Base-by-base conservation (phyloP, 75 land plant species). In the Larix kaempferi region DNA sequence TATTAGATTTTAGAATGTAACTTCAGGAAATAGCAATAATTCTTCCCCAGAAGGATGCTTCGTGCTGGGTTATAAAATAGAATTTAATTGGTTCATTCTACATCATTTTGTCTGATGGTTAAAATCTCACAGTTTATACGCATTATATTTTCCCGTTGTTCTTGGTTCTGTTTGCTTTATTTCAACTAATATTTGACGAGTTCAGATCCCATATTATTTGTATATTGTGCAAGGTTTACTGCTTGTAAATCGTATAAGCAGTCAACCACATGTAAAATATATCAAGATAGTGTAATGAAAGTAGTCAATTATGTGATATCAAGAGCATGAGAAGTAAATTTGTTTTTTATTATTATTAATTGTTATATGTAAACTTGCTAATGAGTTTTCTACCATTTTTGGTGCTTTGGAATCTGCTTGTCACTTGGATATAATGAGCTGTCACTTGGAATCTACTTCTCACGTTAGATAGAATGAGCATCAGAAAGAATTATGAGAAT, bases 1-100 rank as follows among this genome's bases (percentile, higher is more conserved):
- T 96, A 21, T 78, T 96, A 73, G 95, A 96, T 78, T 90, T 92
- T 85, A 89, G 93, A 77, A 89, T 92, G 94, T 96, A 83, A 73
- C 16, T 55, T 56, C 12, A 57, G 15, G 12, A 49, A 49, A 49
- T 49, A 69, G 22, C 35, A 25, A 23, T 25, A 19, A 69, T 41
- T 21, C 49, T 49, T 10, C 54, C 2, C 13, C 54, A 10, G 54
- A 49, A 2, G 54, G 44, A 73, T 74, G 54, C 17, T 54, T 16
- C 41, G 39, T 17, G 41, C n/a, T 37, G 35, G 17, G 69, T 65
- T 64, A 65, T 17, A 49, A 13, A 65, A 65, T 65, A 35, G 16
- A 65, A 65, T 69, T 39, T 23, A 41, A 41, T 69, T 41, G 25
- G 73, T 39, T 41, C 73, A 69, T 69, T 11, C 23, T 3, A 41